Conservation (phyloP, 306 rosid species). For the Crotalaria pallida region DNA sequence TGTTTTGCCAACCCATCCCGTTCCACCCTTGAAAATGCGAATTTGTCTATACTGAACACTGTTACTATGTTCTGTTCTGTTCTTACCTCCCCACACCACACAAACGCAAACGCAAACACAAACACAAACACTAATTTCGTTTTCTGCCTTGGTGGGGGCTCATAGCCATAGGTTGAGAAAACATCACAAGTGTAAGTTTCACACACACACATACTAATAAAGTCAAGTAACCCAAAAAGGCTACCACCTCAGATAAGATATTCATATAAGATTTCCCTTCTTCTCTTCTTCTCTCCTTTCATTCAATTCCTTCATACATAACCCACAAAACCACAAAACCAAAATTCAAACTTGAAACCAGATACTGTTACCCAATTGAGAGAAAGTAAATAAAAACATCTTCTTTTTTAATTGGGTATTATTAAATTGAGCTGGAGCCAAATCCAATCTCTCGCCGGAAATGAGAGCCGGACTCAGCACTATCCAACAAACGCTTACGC, state of each 20-base stretch:
- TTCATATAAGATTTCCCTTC: conserved; percentile 1
- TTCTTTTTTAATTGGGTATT: not conserved
- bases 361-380: not conserved
- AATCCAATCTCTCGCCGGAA: conserved; percentile 16
- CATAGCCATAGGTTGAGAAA: not conserved
- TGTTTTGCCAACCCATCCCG: conserved; percentile 12
- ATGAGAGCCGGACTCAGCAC: conserved; percentile 97
- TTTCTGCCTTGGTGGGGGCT: conserved; percentile 34
- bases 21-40: conserved; percentile 35
- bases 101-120: conserved; percentile 13
- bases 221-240: conserved; percentile 23
- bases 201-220: conserved; percentile 35
- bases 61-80: too few relatives aligned
- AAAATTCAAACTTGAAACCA: not conserved
- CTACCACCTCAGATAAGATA: conserved; percentile 11
- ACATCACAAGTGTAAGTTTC: conserved; percentile 25
- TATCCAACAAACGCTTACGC: conserved; percentile 95
- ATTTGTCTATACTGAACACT: conserved; percentile 60
- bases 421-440: not conserved
- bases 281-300: not conserved
- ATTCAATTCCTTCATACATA: not conserved
- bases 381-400: not conserved
- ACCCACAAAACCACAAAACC: not conserved
- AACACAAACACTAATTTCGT: conserved; percentile 22
- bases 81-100: conserved; percentile 21